phyloP scores from a whole-genome alignment of 108 stramenopile species.

The Pseudonitzschia pungens region DNA sequence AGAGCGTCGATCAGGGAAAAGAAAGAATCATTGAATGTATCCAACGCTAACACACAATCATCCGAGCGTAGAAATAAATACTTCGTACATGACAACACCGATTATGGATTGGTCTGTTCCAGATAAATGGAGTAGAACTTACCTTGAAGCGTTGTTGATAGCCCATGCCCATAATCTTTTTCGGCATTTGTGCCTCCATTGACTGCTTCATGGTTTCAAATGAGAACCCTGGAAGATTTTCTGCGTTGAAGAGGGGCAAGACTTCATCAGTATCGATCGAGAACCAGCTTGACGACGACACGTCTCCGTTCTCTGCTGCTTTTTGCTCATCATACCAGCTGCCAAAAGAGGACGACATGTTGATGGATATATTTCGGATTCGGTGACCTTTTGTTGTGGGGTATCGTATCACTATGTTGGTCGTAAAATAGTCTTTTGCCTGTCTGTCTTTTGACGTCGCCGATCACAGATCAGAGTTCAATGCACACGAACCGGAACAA shows the following conservation, averaged over 20 bases:
- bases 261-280: constrained; percentile 27
- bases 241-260: constrained; percentile 52
- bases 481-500: too few relatives aligned
- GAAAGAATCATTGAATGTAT: not conserved
- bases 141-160: constrained; percentile 87
- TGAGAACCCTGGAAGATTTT: constrained; percentile 39
- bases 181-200: constrained; percentile 83
- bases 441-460: not conserved
- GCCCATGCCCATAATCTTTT: constrained; percentile 87
- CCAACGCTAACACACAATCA: not conserved
- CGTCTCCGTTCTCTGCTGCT: constrained; percentile 39
- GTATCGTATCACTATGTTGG: not conserved
- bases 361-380: constrained; percentile 4
- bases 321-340: constrained; percentile 83
- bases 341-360: constrained; percentile 50
- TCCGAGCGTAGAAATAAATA: too few relatives aligned
- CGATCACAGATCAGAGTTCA: too few relatives aligned
- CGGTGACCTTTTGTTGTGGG: not conserved
- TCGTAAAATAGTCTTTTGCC: not conserved
- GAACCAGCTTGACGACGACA: constrained; percentile 30
- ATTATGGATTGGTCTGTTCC: too few relatives aligned
- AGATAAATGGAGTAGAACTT: not conserved
- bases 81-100: too few relatives aligned
- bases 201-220: constrained; percentile 69
- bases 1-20: not conserved